Evolutionary conservation across 1,139 yeast species (phyloP).

Genomic region (Saccharomyces hybrid): DNA sequence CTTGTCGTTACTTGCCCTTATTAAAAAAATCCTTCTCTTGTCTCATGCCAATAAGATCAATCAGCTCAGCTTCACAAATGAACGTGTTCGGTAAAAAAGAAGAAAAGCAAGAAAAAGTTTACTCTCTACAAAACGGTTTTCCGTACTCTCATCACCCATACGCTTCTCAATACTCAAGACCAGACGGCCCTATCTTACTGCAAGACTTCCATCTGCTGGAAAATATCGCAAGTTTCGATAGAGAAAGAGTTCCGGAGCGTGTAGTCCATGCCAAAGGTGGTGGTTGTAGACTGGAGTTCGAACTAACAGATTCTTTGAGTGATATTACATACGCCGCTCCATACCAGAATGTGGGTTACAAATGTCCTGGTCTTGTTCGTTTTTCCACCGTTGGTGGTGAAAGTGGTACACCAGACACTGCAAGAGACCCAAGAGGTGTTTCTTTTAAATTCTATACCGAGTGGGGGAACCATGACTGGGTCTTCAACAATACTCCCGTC

Average conservation of each 20-base stretch:
- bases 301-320: slow-evolving; percentile 72
- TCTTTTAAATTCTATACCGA: slow-evolving; percentile 77
- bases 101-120: slow-evolving; percentile 23
- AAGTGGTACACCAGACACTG: slow-evolving; percentile 74
- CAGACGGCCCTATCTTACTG: slow-evolving; percentile 65
- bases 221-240: slow-evolving; percentile 71
- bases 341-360: slow-evolving; percentile 65
- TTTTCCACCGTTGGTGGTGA: slow-evolving; percentile 91
- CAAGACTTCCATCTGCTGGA: slow-evolving; percentile 78
- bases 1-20: neutral
- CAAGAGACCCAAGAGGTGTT: slow-evolving; percentile 88
- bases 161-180: slow-evolving; percentile 59
- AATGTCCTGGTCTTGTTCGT: slow-evolving; percentile 64
- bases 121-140: slow-evolving; percentile 60
- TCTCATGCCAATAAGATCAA: neutral
- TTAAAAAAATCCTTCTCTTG: neutral
- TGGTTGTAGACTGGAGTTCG: slow-evolving; percentile 76
- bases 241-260: slow-evolving; percentile 84
- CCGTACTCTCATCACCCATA: slow-evolving; percentile 50
- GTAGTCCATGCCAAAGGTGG: slow-evolving; percentile 89
- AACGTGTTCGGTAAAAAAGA: neutral
- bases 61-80: neutral
- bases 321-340: slow-evolving; percentile 68
- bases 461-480: slow-evolving; percentile 84
- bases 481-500: slow-evolving; percentile 83